These are phyloP conservation scores for Buddleja alternifolia DNA, from an alignment of 257 asterid genomes.

Conservation along the genomic window DNA sequence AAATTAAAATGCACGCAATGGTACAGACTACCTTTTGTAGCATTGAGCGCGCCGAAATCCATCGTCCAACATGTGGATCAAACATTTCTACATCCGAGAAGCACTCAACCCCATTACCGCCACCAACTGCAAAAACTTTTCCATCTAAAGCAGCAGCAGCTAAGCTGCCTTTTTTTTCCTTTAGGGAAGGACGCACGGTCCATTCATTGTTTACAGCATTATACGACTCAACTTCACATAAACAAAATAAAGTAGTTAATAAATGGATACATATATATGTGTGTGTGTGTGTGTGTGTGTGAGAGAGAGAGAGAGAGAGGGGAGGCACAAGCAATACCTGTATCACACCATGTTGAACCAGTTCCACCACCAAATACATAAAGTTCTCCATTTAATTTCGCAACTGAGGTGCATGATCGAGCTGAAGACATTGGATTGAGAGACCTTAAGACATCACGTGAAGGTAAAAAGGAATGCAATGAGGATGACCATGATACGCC, in stretches of 20 bases:
- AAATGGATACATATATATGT: conserved; percentile 10
- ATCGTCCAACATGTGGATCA: conserved; percentile 67
- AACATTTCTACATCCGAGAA: conserved; percentile 82
- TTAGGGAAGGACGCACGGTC: conserved; percentile 61
- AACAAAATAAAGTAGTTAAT: conserved; percentile 5
- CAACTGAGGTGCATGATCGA: conserved; percentile 69
- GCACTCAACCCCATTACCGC: conserved; percentile 69
- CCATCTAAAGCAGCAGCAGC: conserved; percentile 69
- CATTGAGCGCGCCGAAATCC: conserved; percentile 84
- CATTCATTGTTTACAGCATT: conserved; percentile 62
- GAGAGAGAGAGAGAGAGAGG: conserved; percentile 11
- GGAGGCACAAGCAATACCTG: conserved; percentile 50
- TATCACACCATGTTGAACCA: conserved; percentile 57
- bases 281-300: too few species aligned
- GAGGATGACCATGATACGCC: conserved; percentile 71
- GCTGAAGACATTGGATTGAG: conserved; percentile 65
- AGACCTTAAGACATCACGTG: conserved; percentile 56
- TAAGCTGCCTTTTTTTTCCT: conserved; percentile 66
- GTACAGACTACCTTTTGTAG: conserved; percentile 59
- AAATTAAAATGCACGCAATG: conserved; percentile 11
- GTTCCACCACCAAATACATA: conserved; percentile 85
- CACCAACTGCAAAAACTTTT: conserved; percentile 82
- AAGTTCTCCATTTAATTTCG: conserved; percentile 58
- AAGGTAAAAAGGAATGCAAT: conserved; percentile 66
- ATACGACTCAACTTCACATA: conserved; percentile 79